Evolutionary conservation across 495 filamentous ascomycete genomes (phyloP).

Genomic region (Neurospora sp.): DNA sequence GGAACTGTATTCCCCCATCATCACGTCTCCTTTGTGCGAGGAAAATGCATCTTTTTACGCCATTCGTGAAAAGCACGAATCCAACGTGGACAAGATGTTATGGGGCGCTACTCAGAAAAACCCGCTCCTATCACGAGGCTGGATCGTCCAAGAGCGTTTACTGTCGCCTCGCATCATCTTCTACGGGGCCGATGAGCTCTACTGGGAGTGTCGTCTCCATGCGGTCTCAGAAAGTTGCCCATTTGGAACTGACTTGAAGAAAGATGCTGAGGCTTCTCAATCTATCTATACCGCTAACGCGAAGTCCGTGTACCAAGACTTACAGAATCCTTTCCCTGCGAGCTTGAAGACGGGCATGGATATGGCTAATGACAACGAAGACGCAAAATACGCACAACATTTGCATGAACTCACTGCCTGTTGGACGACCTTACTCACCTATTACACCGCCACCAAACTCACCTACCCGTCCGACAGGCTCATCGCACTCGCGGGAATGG

Average conservation of each 20-base stretch:
- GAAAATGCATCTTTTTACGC: neutral
- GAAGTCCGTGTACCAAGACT: neutral
- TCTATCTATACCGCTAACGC: neutral
- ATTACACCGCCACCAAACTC: neutral
- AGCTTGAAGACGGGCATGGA: neutral
- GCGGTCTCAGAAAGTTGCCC: neutral
- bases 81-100: neutral
- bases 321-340: neutral
- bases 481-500: neutral
- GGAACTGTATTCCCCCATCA: neutral
- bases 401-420: neutral
- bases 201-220: slow-evolving; percentile 7
- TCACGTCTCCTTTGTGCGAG: neutral
- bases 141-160: slow-evolving; percentile 9
- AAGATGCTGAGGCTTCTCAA: neutral
- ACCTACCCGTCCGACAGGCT: neutral
- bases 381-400: neutral
- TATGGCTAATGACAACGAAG: neutral
- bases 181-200: slow-evolving; percentile 5
- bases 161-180: slow-evolving; percentile 5
- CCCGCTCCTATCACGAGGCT: slow-evolving; percentile 7
- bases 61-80: neutral
- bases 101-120: neutral
- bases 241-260: neutral
- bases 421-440: neutral